phyloP scores from a whole-genome alignment of 345 rosid species.

The Nasturtium officinale region DNA sequence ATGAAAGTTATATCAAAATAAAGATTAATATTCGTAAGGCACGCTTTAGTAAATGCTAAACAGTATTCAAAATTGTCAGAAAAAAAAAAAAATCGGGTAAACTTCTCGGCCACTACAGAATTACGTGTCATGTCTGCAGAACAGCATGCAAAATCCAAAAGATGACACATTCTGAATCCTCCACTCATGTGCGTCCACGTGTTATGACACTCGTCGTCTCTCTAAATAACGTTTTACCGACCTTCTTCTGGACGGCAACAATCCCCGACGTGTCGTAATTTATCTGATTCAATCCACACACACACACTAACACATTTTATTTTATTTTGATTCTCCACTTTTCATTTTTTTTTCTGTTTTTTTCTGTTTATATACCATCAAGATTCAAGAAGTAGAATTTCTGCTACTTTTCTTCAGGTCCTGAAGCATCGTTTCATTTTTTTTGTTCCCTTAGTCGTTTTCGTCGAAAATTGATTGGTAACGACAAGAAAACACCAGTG shows the following conservation, averaged over 20 bases:
- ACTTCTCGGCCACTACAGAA: constrained; percentile 42
- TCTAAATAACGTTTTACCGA: constrained; percentile 30
- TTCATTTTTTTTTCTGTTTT: background rate
- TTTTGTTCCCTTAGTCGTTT: background rate
- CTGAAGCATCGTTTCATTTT: background rate
- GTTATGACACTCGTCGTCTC: constrained; percentile 20
- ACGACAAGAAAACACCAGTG: background rate
- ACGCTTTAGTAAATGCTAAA: background rate
- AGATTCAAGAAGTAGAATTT: background rate
- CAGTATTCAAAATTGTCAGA: constrained; percentile 11
- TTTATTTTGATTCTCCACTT: background rate
- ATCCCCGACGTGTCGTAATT: constrained; percentile 37
- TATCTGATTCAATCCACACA: background rate
- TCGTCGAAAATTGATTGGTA: background rate
- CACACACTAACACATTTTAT: background rate
- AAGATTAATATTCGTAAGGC: background rate
- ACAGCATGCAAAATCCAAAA: constrained; percentile 36
- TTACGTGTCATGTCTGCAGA: constrained; percentile 39
- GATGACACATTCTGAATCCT: constrained; percentile 30
- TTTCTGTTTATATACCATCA: background rate
- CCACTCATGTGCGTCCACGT: constrained; percentile 20
- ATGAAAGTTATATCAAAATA: background rate
- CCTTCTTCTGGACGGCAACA: constrained; percentile 44
- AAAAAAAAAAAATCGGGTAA: background rate
- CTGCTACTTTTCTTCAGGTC: background rate